A percentile compares a stretch with the other conserved stretches of the same genome.
Conservation (phyloP, 1,139 yeast genomes). For the Diutina pseudorugosa region DNA sequence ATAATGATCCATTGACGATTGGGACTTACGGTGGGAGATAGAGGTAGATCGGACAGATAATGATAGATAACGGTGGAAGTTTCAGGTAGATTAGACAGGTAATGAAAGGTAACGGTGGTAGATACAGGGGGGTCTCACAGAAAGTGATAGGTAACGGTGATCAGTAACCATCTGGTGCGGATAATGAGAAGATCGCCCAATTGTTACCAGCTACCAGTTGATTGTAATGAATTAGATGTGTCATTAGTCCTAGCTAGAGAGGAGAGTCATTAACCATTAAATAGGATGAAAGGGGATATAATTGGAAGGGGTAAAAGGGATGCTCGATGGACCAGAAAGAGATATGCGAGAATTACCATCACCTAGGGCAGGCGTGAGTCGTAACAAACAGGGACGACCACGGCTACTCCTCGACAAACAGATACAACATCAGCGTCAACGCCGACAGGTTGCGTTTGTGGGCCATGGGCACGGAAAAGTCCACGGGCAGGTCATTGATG, state of each 20-base stretch:
- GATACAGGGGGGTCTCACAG: too few species aligned
- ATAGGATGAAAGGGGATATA: neutral
- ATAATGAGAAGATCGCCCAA: too few species aligned
- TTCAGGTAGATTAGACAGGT: too few species aligned
- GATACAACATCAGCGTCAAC: conserved; percentile 1
- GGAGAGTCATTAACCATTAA: neutral
- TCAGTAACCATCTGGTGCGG: too few species aligned
- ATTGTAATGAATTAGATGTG: neutral
- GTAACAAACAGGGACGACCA: neutral
- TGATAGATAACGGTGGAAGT: too few species aligned
- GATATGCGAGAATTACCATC: neutral
- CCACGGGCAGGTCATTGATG: conserved; percentile 3
- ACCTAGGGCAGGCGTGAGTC: neutral
- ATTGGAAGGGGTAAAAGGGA: too few species aligned
- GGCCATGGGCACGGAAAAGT: conserved; percentile 1
- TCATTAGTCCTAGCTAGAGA: neutral
- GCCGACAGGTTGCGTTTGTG: conserved; percentile 1
- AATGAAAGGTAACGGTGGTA: too few species aligned
- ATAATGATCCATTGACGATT: too few species aligned
- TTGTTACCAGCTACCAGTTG: too few species aligned
- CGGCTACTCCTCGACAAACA: conserved; percentile 1
- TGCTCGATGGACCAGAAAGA: neutral
- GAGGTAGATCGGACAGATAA: too few species aligned
- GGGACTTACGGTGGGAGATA: too few species aligned
- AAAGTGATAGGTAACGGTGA: too few species aligned